Conservation (phyloP, 2,329 filamentous ascomycete species). For the Neurospora crassa region DNA sequence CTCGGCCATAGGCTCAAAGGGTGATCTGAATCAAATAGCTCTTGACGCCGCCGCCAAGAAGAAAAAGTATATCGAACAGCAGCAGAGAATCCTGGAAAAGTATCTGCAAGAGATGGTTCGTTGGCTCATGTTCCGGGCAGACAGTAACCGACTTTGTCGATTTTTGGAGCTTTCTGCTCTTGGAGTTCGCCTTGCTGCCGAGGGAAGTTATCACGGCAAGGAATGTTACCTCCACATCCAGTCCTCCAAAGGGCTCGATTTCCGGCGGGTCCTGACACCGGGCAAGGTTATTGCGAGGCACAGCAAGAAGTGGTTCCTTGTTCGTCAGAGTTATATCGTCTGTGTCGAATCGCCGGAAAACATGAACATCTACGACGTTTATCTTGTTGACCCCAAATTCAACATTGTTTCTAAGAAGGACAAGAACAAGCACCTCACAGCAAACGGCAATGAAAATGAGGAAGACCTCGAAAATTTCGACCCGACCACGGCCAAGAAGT, state of each 20-base stretch:
- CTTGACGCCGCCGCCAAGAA: constrained; percentile 46
- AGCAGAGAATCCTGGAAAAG: constrained; percentile 75
- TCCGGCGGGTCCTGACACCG: constrained; percentile 70
- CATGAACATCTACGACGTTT: constrained; percentile 98
- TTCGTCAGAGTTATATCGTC: constrained; percentile 95
- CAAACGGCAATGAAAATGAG: constrained; percentile 24
- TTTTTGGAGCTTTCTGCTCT: constrained; percentile 92
- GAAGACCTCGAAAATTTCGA: constrained; percentile 32
- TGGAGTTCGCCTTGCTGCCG: constrained; percentile 84
- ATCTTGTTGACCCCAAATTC: constrained; percentile 88
- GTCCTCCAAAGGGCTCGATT: constrained; percentile 80
- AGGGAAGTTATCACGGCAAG: constrained; percentile 95
- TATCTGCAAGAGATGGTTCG: constrained; percentile 92
- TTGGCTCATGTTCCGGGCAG: constrained; percentile 92
- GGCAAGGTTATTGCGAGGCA: constrained; percentile 72
- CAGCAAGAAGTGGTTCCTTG: constrained; percentile 92
- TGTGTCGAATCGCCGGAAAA: constrained; percentile 98
- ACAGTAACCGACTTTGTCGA: constrained; percentile 91
- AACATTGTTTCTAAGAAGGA: constrained; percentile 65
- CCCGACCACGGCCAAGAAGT: constrained; percentile 23
- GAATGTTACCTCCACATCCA: constrained; percentile 91
- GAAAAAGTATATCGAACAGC: constrained; percentile 65
- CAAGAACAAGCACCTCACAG: constrained; percentile 39
- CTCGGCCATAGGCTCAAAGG: constrained; percentile 36
- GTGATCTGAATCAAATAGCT: constrained; percentile 33